Conservation (phyloP, 2,329 filamentous ascomycete genomes). For the Talaromyces sp. region DNA sequence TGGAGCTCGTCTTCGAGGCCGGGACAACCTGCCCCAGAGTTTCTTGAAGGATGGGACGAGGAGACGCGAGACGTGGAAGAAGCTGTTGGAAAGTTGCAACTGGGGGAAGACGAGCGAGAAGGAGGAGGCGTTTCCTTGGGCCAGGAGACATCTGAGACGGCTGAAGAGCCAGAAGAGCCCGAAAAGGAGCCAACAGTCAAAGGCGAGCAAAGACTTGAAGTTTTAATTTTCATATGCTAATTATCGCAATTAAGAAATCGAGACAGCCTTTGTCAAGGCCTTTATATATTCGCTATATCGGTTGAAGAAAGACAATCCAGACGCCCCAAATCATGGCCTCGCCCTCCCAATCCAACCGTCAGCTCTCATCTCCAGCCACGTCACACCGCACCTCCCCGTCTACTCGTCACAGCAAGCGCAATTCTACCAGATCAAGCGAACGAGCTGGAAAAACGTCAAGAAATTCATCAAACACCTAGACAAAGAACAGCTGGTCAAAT, state of each 20-base stretch:
- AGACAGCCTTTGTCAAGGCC: constrained; percentile 59
- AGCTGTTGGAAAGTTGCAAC: constrained; percentile 35
- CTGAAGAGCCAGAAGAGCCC: constrained; percentile 27
- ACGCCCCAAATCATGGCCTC: constrained; percentile 49
- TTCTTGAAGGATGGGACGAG: constrained; percentile 48
- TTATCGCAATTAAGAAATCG: constrained; percentile 51
- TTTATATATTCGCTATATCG: constrained; percentile 60
- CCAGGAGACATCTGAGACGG: constrained; percentile 14
- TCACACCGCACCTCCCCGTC: constrained; percentile 62
- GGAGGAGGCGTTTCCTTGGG: constrained; percentile 44
- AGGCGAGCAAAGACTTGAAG: constrained; percentile 31
- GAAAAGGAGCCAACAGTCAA: constrained; percentile 53
- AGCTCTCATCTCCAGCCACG: constrained; percentile 56
- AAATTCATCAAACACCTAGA: constrained; percentile 66
- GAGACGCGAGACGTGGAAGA: constrained; percentile 22
- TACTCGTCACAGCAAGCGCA: constrained; percentile 51
- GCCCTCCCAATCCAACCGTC: constrained; percentile 61
- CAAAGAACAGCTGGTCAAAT: constrained; percentile 58
- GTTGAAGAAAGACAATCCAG: constrained; percentile 52
- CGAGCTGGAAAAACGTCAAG: constrained; percentile 64
- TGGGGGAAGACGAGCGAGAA: constrained; percentile 40
- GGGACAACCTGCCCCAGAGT: constrained; percentile 49
- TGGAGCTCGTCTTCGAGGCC: constrained; percentile 53
- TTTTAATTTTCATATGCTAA: constrained; percentile 5
- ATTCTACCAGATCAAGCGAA: constrained; percentile 63